Conservation (phyloP, 192 early-diverging fungal species). For the Haplosporangium gracile region DNA sequence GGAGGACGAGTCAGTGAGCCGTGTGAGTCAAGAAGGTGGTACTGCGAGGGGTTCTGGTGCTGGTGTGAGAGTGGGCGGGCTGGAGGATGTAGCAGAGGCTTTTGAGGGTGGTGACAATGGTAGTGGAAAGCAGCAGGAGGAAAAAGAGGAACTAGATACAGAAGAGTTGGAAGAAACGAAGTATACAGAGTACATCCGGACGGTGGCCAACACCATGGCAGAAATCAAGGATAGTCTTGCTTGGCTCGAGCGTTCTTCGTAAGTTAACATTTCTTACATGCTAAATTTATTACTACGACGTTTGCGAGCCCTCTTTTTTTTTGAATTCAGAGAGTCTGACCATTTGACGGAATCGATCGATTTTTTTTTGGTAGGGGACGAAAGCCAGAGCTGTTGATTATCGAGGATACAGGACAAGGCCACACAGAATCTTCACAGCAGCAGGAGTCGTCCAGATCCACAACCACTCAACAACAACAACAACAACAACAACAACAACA, state of each 20-base stretch:
- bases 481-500: neutral
- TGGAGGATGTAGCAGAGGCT: neutral
- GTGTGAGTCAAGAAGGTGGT: neutral
- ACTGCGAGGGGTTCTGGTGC: neutral
- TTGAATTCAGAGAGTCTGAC: no score
- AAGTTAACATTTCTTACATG: neutral
- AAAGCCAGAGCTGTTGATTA: slow-evolving; percentile 20
- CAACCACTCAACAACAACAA: neutral
- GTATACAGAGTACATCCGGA: slow-evolving; percentile 16
- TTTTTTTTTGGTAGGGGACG: slow-evolving; percentile 23
- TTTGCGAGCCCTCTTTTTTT: neutral
- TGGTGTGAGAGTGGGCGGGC: neutral
- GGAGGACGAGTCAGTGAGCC: neutral
- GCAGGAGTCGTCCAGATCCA: neutral
- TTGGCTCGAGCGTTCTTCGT: slow-evolving; percentile 36
- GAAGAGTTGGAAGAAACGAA: neutral
- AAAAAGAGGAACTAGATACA: neutral
- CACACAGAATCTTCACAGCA: neutral
- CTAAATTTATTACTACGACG: neutral
- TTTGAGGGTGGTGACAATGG: neutral
- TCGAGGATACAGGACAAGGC: slow-evolving; percentile 7
- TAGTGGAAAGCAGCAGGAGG: neutral
- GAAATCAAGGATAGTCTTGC: slow-evolving; percentile 39
- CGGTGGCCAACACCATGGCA: slow-evolving; percentile 17
- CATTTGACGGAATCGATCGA: neutral